Evolutionary conservation across 495 filamentous ascomycete genomes (phyloP).

Genomic region (Recurvomyces mirabilis): DNA sequence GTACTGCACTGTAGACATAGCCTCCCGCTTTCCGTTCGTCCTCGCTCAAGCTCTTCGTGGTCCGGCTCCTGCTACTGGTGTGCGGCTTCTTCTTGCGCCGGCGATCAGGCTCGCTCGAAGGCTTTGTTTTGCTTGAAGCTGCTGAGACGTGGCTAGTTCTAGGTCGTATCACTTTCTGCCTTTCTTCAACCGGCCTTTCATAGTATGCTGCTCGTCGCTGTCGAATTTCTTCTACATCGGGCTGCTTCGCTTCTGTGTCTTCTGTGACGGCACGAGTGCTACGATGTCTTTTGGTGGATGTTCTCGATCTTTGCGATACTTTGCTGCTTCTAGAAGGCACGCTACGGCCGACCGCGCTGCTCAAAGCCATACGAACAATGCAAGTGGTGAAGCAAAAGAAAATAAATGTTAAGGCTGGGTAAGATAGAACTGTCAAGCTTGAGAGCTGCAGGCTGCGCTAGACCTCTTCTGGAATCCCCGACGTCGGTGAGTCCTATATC

Average conservation of each 20-base stretch:
- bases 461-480: too few relatives aligned
- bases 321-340: not conserved
- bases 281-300: not conserved
- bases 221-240: conserved; percentile 13
- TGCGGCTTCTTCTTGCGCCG: conserved; percentile 3
- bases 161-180: conserved; percentile 10
- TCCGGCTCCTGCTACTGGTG: not conserved
- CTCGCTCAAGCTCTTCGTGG: not conserved
- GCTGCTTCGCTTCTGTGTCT: conserved; percentile 5
- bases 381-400: not conserved
- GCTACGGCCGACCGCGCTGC: not conserved
- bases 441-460: too few relatives aligned
- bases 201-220: conserved; percentile 10
- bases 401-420: too few relatives aligned
- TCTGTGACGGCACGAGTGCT: not conserved
- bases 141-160: not conserved
- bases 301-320: not conserved
- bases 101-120: not conserved
- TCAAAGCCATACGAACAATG: not conserved
- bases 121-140: not conserved
- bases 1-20: conserved; percentile 2
- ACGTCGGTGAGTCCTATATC: too few relatives aligned
- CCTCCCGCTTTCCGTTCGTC: not conserved
- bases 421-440: too few relatives aligned
- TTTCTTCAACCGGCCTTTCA: conserved; percentile 2